Evolutionary conservation across 2,329 filamentous ascomycete genomes (phyloP), one percentile per base, ranked within the genome.

Genomic region (Coleophoma eucalyptorum): DNA sequence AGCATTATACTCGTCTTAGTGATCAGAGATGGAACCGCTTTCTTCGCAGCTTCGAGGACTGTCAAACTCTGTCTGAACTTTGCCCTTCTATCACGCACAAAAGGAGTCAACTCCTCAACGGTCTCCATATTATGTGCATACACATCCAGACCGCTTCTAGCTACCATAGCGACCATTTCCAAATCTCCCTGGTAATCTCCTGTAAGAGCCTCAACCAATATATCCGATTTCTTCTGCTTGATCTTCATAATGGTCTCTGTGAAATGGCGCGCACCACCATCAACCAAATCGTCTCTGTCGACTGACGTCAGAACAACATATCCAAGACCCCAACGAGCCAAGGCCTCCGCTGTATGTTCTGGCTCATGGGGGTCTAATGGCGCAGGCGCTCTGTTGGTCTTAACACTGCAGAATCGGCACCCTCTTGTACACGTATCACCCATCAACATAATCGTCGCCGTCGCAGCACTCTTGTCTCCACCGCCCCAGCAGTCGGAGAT

Each of bases 1-100:
- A 99, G 79, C 94, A 99, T 99, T 56, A 99, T 83, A 60, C 90
- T 96, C 1, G 94, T 97, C 79, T 99, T 99, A n/a, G 94, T 99
- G 62, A 99, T 96, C 53, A 97, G 79, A 3, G 81, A 81, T 50
- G 78, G 77, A 52, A 81, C 83, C 2, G 87, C 83, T 53, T 83
- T 79, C 78, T 99, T 97, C 31, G 88, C 94, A 35, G 89, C 84
- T 51, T 84, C 78, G 53, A 99, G 72, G 7, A 99, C 92, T 32
- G 75, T 76, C 54, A 97, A 70, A 55, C 87, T 94, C 74, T 96
- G 90, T 59, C 87, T 76, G 74, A 97, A 99, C 5, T 84, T 95
- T 1, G 94, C 94, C 53, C 93, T 79, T 45, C 93, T 83, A 67
- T 99, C 94, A 34, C 94, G 82, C 46, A 99, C 92, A 58, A 87